phyloP scores from a whole-genome alignment of 1,139 yeast species.

The Saccharomyces hybrid region DNA sequence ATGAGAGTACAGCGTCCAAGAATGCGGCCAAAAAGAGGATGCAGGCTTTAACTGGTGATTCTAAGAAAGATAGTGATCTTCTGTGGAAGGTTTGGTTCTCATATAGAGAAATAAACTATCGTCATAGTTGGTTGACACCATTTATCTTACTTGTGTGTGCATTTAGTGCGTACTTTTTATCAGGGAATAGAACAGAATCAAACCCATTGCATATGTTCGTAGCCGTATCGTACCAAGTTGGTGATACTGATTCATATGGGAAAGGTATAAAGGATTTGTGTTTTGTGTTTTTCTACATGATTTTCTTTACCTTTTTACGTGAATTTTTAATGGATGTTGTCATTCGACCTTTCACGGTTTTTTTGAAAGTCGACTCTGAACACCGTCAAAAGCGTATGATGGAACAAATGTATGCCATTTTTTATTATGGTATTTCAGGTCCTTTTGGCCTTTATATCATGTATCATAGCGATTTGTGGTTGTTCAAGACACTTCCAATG shows the following conservation, averaged over 20 bases:
- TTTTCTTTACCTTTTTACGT: constrained; percentile 82
- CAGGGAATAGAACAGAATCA: constrained; percentile 45
- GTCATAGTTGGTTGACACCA: constrained; percentile 79
- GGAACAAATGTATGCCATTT: constrained; percentile 84
- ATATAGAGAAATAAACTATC: constrained; percentile 52
- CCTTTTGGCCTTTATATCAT: constrained; percentile 86
- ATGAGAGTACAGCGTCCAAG: constrained; percentile 17
- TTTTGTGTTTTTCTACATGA: constrained; percentile 72
- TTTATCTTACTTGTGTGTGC: constrained; percentile 39
- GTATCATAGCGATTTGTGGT: constrained; percentile 80
- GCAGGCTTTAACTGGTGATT: constrained; percentile 17
- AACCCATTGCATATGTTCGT: constrained; percentile 64
- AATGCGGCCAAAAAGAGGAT: constrained; percentile 17
- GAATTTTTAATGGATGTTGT: constrained; percentile 84
- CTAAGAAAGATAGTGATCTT: constrained; percentile 17
- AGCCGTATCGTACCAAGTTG: constrained; percentile 56
- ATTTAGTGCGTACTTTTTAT: constrained; percentile 38
- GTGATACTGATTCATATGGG: constrained; percentile 47
- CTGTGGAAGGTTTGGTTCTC: constrained; percentile 43
- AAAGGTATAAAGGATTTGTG: constrained; percentile 80
- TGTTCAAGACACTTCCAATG: constrained; percentile 73
- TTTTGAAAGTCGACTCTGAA: constrained; percentile 45
- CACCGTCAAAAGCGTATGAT: constrained; percentile 70
- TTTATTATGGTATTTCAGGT: constrained; percentile 75
- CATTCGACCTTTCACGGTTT: constrained; percentile 60